phyloP scores from a whole-genome alignment of 768 basidiomycete species.

The Calocybe indica region DNA sequence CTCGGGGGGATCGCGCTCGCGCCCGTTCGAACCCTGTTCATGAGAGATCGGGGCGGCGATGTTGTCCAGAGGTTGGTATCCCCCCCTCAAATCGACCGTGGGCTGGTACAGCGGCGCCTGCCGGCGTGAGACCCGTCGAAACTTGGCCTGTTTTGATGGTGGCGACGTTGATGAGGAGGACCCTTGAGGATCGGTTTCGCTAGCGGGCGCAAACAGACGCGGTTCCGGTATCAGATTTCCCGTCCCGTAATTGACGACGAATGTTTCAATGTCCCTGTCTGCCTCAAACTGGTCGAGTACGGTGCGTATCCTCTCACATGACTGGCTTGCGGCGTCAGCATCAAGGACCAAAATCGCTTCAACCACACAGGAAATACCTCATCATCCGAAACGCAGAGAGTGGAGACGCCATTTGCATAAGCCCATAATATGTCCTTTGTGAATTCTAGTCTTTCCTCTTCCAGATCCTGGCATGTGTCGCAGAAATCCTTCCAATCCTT shows the following conservation, averaged over 20 bases:
- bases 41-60: constrained; percentile 24
- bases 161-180: constrained; percentile 12
- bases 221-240: constrained; percentile 79
- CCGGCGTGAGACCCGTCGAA: constrained; percentile 25
- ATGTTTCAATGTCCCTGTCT: constrained; percentile 76
- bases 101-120: constrained; percentile 9
- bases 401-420: constrained; percentile 91
- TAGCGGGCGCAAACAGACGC: constrained; percentile 67
- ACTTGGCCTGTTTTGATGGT: constrained; percentile 19
- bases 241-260: constrained; percentile 84
- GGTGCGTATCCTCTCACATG: constrained; percentile 79
- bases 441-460: constrained; percentile 91
- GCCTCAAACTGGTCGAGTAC: constrained; percentile 85
- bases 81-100: constrained; percentile 2
- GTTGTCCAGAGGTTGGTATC: constrained; percentile 31
- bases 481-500: constrained; percentile 91
- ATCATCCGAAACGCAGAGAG: constrained; percentile 93
- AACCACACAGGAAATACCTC: constrained; percentile 44
- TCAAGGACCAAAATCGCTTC: no score
- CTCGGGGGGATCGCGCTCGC: no score
- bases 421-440: constrained; percentile 94
- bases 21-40: no score
- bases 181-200: constrained; percentile 21
- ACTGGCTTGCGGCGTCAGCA: no score
- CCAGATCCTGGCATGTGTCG: constrained; percentile 94